Evolutionary conservation across 2,329 filamentous ascomycete species (phyloP).

Genomic region (Fusarium mexicanum): DNA sequence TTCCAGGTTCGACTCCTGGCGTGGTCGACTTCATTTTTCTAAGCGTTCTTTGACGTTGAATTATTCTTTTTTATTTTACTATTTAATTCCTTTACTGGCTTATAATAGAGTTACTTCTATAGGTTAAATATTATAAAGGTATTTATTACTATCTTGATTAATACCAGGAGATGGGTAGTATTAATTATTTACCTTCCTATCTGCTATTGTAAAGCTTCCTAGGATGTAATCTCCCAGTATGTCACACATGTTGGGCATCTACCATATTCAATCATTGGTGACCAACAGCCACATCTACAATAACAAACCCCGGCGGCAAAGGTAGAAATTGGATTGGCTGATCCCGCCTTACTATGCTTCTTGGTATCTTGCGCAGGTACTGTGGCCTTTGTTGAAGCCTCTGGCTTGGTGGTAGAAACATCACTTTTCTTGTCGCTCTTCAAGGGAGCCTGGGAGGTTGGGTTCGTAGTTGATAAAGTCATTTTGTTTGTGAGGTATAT

Average conservation of each 20-base stretch:
- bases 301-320: not conserved
- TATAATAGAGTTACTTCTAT: accelerated
- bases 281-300: not conserved
- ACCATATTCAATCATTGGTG: not conserved
- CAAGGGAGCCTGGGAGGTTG: too few species aligned
- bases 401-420: not conserved
- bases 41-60: accelerated
- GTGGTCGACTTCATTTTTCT: constrained; percentile 3
- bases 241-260: too few species aligned
- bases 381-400: too few species aligned
- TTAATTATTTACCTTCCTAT: accelerated
- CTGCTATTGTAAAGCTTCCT: not conserved
- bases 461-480: too few species aligned
- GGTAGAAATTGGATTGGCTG: not conserved
- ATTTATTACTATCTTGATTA: not conserved
- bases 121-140: accelerated
- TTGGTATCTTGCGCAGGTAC: not conserved
- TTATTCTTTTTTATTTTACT: not conserved
- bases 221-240: not conserved
- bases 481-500: too few species aligned
- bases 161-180: too few species aligned
- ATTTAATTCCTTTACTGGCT: not conserved
- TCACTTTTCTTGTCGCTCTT: not conserved
- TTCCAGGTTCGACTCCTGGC: constrained; percentile 26
- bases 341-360: accelerated